Evolutionary conservation across 2,329 filamentous ascomycete species (phyloP), one percentile per base, ranked within the genome.

Genomic region (Penicillium sp.): DNA sequence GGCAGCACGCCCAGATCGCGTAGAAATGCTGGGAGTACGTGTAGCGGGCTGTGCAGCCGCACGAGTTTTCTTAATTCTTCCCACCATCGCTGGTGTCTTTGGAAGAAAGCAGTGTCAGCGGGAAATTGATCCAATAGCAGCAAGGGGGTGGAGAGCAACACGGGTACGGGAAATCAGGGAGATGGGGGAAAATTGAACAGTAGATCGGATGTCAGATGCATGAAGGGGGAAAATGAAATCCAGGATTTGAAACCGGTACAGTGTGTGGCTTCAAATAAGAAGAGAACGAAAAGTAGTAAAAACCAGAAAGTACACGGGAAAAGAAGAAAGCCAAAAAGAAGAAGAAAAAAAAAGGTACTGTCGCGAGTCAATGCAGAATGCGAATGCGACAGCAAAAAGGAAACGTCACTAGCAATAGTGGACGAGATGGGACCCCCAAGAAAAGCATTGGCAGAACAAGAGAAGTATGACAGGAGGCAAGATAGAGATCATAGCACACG

Each of bases 11-110:
- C 63, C 53, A 18, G 60, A 52, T 38, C 61, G 60, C 46, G 55
- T 53, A 26, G 60, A 51, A 19, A 61, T 53, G 46, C 56, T 61
- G 43, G 61, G 59, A 43, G 58, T 53, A 38, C 61, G 49, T 29
- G 60, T 38, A 40, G 61, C 51, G 41, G 63, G 55, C 40, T 60
- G 64, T 43, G 64, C 49, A 40, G 67, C 62, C 46, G 66, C 66
- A 47, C 64, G 58, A 52, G 67, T 71, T 56, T 70, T 70, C 60
- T 69, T 72, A 39, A 39, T 8, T 58, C 66, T 65, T 56, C 70
- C 71, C 59, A 68, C 70, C 72, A 74, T 74, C 53, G 59, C 61
- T 64, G 58, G 60, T 58, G 62, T 63, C 59, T 65, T 50, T 43
- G 46, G 35, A 32, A 30, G 18, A 48, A 47, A 35, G 34, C 9